These are phyloP conservation scores for Candida xiaguanensis DNA, from an alignment of 805 yeast species.

Conservation along the genomic window DNA sequence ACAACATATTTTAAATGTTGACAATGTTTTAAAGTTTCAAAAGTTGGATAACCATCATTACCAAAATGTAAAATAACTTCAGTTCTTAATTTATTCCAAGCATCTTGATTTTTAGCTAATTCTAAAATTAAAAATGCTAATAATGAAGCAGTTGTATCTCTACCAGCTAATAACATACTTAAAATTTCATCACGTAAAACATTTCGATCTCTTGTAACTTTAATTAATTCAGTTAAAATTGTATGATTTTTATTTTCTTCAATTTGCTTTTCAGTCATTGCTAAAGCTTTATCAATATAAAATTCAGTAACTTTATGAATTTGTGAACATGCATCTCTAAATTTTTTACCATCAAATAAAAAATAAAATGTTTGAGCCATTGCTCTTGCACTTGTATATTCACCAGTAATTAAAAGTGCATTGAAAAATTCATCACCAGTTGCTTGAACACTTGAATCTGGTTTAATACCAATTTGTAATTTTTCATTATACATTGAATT, in stretches of 20 bases:
- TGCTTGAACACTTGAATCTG: slow-evolving; percentile 9
- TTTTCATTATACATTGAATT: slow-evolving; percentile 19
- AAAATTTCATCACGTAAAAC: slow-evolving; percentile 34
- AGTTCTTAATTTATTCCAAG: slow-evolving; percentile 26
- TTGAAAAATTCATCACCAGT: slow-evolving; percentile 23
- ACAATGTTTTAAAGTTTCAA: slow-evolving; percentile 35
- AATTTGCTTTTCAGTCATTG: slow-evolving; percentile 20
- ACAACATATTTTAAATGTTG: slow-evolving; percentile 34
- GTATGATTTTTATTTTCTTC: slow-evolving; percentile 21
- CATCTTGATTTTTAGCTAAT: slow-evolving; percentile 28
- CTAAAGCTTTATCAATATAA: slow-evolving; percentile 28
- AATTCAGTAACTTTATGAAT: slow-evolving; percentile 20
- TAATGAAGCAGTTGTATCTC: slow-evolving; percentile 41
- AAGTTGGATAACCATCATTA: slow-evolving; percentile 23
- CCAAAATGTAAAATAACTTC: slow-evolving; percentile 24
- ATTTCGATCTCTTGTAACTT: slow-evolving; percentile 32
- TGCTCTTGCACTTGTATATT: background rate
- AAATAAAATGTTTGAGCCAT: slow-evolving; percentile 5
- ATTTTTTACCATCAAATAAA: slow-evolving; percentile 2
- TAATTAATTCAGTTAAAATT: slow-evolving; percentile 35
- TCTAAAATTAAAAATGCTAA: slow-evolving; percentile 32
- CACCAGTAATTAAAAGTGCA: slow-evolving; percentile 14
- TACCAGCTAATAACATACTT: slow-evolving; percentile 40
- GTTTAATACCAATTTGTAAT: slow-evolving; percentile 1
- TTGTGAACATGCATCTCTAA: slow-evolving; percentile 17